Percentiles rank a stretch among this genome's conserved stretches.
These are phyloP conservation scores for Mycena albidolilacea DNA, from an alignment of 768 basidiomycete genomes.

Conservation along the genomic window DNA sequence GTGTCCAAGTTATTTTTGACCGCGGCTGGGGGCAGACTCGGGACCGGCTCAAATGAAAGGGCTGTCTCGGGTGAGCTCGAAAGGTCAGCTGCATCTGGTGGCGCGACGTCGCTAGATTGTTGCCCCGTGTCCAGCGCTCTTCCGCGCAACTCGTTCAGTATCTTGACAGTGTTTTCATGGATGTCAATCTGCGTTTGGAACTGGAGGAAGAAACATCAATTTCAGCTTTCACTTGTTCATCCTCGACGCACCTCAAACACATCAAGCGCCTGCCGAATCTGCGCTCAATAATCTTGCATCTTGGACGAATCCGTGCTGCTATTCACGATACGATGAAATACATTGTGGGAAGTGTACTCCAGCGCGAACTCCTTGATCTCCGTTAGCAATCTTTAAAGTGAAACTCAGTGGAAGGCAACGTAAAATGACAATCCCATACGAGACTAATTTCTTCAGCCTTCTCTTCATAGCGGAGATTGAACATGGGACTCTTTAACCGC, in stretches of 20 bases:
- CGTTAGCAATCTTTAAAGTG: not conserved
- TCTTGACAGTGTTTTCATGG: not conserved
- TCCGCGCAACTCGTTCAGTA: not conserved
- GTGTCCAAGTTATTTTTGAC: too few relatives aligned
- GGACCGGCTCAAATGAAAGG: too few relatives aligned
- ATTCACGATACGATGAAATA: not conserved
- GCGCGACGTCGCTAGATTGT: not conserved
- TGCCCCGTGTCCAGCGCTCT: not conserved
- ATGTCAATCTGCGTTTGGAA: not conserved
- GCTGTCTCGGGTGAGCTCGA: too few relatives aligned
- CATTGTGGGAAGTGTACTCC: not conserved
- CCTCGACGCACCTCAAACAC: constrained; percentile 11
- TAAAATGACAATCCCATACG: not conserved
- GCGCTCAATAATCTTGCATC: constrained; percentile 6
- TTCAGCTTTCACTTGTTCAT: not conserved
- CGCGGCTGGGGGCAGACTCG: too few relatives aligned
- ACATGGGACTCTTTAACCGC: not conserved
- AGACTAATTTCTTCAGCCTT: not conserved
- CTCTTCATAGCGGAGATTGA: not conserved
- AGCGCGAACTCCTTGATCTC: constrained; percentile 7
- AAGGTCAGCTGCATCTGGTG: too few relatives aligned
- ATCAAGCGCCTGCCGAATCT: constrained; percentile 10
- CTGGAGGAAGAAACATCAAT: not conserved
- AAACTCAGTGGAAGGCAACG: not conserved
- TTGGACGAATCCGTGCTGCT: not conserved